Conservation (phyloP, 306 rosid species). For the Castanea crenata region DNA sequence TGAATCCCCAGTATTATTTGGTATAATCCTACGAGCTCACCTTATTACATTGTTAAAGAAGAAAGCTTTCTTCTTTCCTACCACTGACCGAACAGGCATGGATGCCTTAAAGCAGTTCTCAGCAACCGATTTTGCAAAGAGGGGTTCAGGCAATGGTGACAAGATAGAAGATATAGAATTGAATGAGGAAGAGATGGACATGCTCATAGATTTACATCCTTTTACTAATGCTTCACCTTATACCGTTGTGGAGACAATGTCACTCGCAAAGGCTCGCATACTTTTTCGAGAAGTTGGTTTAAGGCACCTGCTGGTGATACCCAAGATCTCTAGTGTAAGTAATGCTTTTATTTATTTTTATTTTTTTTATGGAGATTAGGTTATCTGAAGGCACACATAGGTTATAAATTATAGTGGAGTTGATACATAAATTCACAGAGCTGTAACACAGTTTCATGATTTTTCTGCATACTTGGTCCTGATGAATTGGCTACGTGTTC, state of each 20-base stretch:
- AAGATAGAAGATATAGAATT: conserved; percentile 57
- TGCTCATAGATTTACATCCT: conserved; percentile 88
- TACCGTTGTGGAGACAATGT: conserved; percentile 91
- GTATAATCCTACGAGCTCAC: conserved; percentile 79
- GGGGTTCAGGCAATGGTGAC: conserved; percentile 48
- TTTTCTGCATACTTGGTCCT: neutral
- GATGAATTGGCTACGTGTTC: neutral
- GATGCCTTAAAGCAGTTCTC: conserved; percentile 46
- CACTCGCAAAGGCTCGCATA: conserved; percentile 76
- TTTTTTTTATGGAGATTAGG: neutral
- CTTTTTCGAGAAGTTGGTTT: conserved; percentile 84
- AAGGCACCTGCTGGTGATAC: conserved; percentile 88
- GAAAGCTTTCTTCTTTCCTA: conserved; percentile 54
- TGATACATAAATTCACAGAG: neutral
- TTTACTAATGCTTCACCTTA: conserved; percentile 85
- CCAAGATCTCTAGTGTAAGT: conserved; percentile 81
- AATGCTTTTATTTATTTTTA: neutral
- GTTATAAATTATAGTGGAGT: neutral
- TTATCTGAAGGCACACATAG: neutral
- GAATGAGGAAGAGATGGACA: conserved; percentile 76
- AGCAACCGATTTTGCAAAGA: conserved; percentile 69
- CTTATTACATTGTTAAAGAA: conserved; percentile 73
- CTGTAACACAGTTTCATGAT: neutral
- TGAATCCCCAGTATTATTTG: conserved; percentile 60
- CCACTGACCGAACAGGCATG: conserved; percentile 30